Conservation (phyloP, 169 alveolate species). For the Theileria luwenshuni region DNA sequence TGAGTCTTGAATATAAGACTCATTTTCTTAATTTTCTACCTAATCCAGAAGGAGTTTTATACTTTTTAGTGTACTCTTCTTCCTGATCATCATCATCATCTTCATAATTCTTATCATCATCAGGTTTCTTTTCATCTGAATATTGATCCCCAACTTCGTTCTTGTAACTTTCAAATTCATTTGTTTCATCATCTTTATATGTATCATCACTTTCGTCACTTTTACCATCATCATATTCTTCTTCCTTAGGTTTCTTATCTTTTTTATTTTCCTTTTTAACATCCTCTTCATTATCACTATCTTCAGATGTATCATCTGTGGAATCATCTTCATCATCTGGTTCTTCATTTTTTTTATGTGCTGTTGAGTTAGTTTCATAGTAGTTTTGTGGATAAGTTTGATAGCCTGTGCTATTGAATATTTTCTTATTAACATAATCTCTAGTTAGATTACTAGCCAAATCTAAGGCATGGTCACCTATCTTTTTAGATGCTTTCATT, state of each 20-base stretch:
- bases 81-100: conserved; percentile 22
- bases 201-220: background rate
- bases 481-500: background rate
- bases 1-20: background rate
- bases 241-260: conserved; percentile 9
- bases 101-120: conserved; percentile 1
- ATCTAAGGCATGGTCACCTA: background rate
- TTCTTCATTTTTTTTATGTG: no score
- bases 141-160: conserved; percentile 10
- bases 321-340: background rate
- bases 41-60: conserved; percentile 34
- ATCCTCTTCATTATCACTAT: background rate
- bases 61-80: conserved; percentile 5
- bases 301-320: background rate
- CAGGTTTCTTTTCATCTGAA: conserved; percentile 19
- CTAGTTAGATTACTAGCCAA: background rate
- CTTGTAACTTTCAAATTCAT: conserved; percentile 2
- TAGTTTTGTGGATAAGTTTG: no score
- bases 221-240: conserved; percentile 23
- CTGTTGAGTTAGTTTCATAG: background rate
- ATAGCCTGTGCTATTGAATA: background rate
- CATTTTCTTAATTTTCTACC: conserved; percentile 12
- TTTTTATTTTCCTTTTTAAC: conserved; percentile 1
- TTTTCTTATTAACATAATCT: background rate
- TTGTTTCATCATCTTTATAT: conserved; percentile 26